Evolutionary conservation across 2,329 filamentous ascomycete genomes (phyloP).

Genomic region (Epichloe uncinata): DNA sequence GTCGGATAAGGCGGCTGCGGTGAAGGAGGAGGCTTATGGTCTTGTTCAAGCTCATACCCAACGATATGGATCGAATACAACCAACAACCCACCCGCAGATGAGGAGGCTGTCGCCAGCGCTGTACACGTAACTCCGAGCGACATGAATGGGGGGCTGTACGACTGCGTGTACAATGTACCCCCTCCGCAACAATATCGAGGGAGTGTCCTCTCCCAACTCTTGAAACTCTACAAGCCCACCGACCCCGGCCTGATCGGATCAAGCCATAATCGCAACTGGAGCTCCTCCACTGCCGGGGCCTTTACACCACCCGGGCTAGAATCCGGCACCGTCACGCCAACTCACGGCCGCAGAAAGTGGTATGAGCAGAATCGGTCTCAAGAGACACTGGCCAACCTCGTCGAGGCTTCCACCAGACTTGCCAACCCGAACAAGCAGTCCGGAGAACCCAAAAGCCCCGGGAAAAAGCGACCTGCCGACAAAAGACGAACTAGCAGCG

Average conservation of each 20-base stretch:
- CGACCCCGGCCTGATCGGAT: constrained; percentile 11
- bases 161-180: constrained; percentile 29
- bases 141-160: constrained; percentile 26
- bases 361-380: constrained; percentile 34
- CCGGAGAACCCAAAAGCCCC: constrained; percentile 8
- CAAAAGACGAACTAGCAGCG: constrained; percentile 24
- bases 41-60: constrained; percentile 30
- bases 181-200: constrained; percentile 27
- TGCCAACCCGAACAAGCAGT: constrained; percentile 10
- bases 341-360: constrained; percentile 29
- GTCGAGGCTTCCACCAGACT: constrained; percentile 29
- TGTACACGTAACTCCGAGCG: constrained; percentile 12
- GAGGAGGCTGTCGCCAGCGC: constrained; percentile 8
- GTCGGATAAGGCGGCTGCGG: neutral
- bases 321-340: constrained; percentile 27
- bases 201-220: constrained; percentile 32
- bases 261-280: constrained; percentile 12
- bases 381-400: constrained; percentile 32
- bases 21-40: constrained; percentile 25
- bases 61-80: constrained; percentile 9
- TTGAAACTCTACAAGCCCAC: constrained; percentile 31
- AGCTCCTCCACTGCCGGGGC: constrained; percentile 17
- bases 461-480: constrained; percentile 22
- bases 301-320: constrained; percentile 20
- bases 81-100: constrained; percentile 4